phyloP scores from a whole-genome alignment of 208 protist species.

The Trypanosoma theileri region DNA sequence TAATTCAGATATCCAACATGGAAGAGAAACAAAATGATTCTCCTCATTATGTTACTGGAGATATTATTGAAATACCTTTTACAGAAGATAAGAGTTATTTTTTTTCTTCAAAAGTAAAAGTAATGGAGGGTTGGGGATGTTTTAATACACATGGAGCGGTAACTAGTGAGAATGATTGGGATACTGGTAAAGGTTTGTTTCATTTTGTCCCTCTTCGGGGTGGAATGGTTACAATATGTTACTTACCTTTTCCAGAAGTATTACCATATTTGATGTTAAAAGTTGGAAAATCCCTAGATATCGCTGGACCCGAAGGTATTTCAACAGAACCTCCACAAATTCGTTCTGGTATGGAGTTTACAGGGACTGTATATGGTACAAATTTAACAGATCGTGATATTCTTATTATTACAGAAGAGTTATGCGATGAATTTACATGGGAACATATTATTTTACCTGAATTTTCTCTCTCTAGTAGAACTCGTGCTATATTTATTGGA shows the following conservation, averaged over 20 bases:
- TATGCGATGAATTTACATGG: constrained; percentile 67
- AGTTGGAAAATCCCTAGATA: constrained; percentile 58
- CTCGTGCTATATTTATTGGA: constrained; percentile 65
- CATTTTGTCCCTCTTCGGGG: constrained; percentile 67
- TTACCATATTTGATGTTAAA: constrained; percentile 61
- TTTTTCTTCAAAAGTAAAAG: constrained; percentile 46
- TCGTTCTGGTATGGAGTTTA: constrained; percentile 70
- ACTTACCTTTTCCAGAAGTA: constrained; percentile 59
- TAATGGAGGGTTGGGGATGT: constrained; percentile 74
- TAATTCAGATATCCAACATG: constrained; percentile 26
- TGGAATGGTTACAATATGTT: constrained; percentile 68
- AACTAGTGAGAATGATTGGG: constrained; percentile 62
- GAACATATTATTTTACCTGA: constrained; percentile 65
- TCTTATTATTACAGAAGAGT: constrained; percentile 65
- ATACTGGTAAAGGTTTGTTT: constrained; percentile 39
- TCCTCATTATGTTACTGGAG: constrained; percentile 50
- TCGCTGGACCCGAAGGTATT: constrained; percentile 68
- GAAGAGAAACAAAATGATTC: background rate
- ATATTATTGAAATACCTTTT: constrained; percentile 55
- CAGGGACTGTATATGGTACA: constrained; percentile 72
- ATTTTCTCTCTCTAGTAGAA: constrained; percentile 65
- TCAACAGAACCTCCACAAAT: constrained; percentile 74
- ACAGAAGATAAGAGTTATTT: constrained; percentile 33
- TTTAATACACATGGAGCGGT: constrained; percentile 60
- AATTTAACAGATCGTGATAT: constrained; percentile 75